Evolutionary conservation across 345 rosid species (phyloP).

Genomic region (Populus nigra): DNA sequence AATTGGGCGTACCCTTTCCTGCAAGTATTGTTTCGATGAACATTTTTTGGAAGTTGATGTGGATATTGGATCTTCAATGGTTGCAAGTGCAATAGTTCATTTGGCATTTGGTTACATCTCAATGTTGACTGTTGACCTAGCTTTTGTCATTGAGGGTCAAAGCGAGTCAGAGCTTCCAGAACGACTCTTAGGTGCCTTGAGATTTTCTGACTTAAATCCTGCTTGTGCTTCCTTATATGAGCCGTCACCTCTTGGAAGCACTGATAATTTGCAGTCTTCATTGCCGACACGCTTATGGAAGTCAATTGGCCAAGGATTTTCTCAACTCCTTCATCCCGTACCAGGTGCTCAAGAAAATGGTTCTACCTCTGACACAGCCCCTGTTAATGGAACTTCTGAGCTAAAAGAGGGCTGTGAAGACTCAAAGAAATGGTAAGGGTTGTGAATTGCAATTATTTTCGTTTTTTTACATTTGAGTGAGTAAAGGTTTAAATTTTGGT

Average conservation of each 20-base stretch:
- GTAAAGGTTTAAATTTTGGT: background rate
- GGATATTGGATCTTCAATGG: constrained; percentile 95
- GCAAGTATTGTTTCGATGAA: constrained; percentile 51
- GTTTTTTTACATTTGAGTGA: background rate
- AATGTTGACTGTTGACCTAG: constrained; percentile 87
- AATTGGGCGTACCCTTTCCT: constrained; percentile 78
- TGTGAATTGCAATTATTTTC: background rate
- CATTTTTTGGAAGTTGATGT: constrained; percentile 76
- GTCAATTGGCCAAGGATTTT: constrained; percentile 78
- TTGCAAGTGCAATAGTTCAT: constrained; percentile 91
- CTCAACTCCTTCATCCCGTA: constrained; percentile 48
- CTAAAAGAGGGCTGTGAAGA: constrained; percentile 31
- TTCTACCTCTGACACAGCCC: constrained; percentile 26
- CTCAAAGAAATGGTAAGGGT: constrained; percentile 46
- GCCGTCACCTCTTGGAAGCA: constrained; percentile 26
- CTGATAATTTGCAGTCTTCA: constrained; percentile 36
- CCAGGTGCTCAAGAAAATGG: constrained; percentile 49
- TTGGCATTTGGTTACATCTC: constrained; percentile 84
- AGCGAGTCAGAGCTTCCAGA: constrained; percentile 90
- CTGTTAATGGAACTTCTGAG: constrained; percentile 34
- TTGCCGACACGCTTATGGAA: constrained; percentile 71
- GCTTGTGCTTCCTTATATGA: constrained; percentile 54
- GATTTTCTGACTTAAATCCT: constrained; percentile 74
- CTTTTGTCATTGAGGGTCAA: constrained; percentile 79
- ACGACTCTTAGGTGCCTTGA: constrained; percentile 64